phyloP scores from a whole-genome alignment of 2,329 filamentous ascomycete genomes.

The Colletotrichum lindemuthianum region DNA sequence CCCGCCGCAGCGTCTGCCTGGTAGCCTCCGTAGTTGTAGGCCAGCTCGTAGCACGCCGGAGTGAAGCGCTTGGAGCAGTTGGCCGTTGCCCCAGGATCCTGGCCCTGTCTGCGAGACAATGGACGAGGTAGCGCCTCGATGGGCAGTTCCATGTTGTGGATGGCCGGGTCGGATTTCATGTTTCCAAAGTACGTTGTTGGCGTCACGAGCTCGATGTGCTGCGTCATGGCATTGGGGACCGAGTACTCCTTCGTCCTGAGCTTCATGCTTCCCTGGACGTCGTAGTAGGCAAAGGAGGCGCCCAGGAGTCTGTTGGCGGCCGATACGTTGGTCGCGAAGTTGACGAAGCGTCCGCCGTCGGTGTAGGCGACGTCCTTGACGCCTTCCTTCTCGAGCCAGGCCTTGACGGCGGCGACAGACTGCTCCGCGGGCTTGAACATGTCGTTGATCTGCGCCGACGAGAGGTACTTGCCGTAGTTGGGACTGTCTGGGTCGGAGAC shows the following conservation, averaged over 20 bases:
- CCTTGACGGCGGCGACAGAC: constrained; percentile 37
- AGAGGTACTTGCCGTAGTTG: constrained; percentile 42
- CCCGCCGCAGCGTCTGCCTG: constrained; percentile 54
- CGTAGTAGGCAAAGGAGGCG: constrained; percentile 54
- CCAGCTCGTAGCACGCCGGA: constrained; percentile 57
- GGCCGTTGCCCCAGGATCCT: constrained; percentile 35
- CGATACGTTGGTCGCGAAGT: constrained; percentile 48
- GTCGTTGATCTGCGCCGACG: constrained; percentile 38
- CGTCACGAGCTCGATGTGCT: constrained; percentile 55
- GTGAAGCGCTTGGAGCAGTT: constrained; percentile 49
- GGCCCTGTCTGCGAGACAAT: constrained; percentile 19
- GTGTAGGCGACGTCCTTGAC: constrained; percentile 34
- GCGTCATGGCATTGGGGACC: constrained; percentile 46
- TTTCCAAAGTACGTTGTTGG: constrained; percentile 59
- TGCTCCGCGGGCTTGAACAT: constrained; percentile 39
- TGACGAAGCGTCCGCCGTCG: constrained; percentile 41
- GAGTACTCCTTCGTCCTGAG: constrained; percentile 43
- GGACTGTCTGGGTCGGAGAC: constrained; percentile 41
- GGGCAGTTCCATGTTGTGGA: constrained; percentile 17
- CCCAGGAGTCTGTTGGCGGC: constrained; percentile 51
- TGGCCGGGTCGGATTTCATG: constrained; percentile 33
- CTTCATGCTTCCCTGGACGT: constrained; percentile 49
- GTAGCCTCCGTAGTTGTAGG: constrained; percentile 61
- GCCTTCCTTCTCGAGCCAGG: constrained; percentile 38
- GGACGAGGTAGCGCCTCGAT: constrained; percentile 5